A percentile compares a stretch with the other conserved stretches of the same genome.
These are phyloP conservation scores for Rhizoclosmatium globosum DNA, from an alignment of 192 early-diverging fungal species.

Conservation along the genomic window DNA sequence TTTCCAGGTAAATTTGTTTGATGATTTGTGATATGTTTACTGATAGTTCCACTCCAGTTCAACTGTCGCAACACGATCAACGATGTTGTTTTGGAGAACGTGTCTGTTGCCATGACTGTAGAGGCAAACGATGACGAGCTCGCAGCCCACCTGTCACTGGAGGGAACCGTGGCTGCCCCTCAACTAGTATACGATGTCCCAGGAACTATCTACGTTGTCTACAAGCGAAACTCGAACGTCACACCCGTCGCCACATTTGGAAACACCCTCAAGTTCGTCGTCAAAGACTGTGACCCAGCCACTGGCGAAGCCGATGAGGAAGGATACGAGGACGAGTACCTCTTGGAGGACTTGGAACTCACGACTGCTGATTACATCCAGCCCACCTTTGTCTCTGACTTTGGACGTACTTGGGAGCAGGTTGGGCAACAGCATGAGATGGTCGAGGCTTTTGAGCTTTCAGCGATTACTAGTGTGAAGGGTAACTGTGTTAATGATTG, in stretches of 20 bases:
- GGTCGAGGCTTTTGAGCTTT: conserved; percentile 89
- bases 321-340: conserved; percentile 95
- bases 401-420: conserved; percentile 81
- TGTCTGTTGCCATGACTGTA: conserved; percentile 80
- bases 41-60: conserved; percentile 59
- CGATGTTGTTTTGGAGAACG: conserved; percentile 92
- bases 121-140: conserved; percentile 73
- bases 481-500: conserved; percentile 48
- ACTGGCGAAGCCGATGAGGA: conserved; percentile 90
- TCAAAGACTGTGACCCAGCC: conserved; percentile 95
- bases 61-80: conserved; percentile 94
- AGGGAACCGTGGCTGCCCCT: conserved; percentile 76
- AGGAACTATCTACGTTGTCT: conserved; percentile 87
- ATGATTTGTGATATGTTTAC: not conserved
- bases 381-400: conserved; percentile 84
- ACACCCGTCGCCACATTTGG: conserved; percentile 74
- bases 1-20: conserved; percentile 77
- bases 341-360: conserved; percentile 87
- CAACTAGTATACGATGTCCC: conserved; percentile 82
- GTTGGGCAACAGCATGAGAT: conserved; percentile 75
- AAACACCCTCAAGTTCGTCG: conserved; percentile 86
- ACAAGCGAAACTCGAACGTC: conserved; percentile 51
- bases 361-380: conserved; percentile 88
- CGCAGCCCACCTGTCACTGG: conserved; percentile 65
- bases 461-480: conserved; percentile 78